Base-by-base conservation (phyloP, 106 monocot species). In the Apostasia ramifera region DNA sequence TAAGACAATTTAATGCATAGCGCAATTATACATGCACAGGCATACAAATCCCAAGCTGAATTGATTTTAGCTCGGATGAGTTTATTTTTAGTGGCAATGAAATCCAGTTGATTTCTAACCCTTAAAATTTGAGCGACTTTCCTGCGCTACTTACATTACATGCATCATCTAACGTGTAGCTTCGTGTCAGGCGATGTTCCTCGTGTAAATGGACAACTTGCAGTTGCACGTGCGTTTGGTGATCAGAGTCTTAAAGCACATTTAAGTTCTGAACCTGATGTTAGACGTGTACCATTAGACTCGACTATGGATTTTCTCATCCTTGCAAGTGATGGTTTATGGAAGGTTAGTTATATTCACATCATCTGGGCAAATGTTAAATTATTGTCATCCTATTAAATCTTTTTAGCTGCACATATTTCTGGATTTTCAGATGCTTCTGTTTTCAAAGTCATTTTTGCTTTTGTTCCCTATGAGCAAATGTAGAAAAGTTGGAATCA, bases 261-360 rank as follows among this genome's bases (percentile, higher is more conserved):
- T 63, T 78, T 87, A 65, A 76, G 83, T 52, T 83, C 86, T 51
- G 86, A 87, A 55, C 86, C 86, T n/a, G 86, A 87, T 67, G 71
- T 87, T 0, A 70, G 50, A 53, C 67, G 66, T 63, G 77, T 71
- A 1, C 73, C 70, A 0, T 69, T 77, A 70, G 73, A 74, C 15
- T 44, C 66, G 6, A 66, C 60, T n/a, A 71, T 70, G 38, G 75
- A 86, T 58, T 74, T 84, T 64, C 63, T 80, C 40, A 77, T 84
- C 54, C 80, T 84, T 14, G 80, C 84, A 38, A 84, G 84, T 70
- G 84, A 84, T 56, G 84, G 84, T 26, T 63, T 84, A 59, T 84
- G 84, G 84, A 84, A 84, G 84, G 84, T 84, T 49, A 10, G 57
- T 54, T 48, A 11, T 41, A 61, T 62, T 62, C 44, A 6, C 14